These are phyloP conservation scores for Diaporthe sp. DNA, from an alignment of 2,329 filamentous ascomycete species.

Conservation along the genomic window DNA sequence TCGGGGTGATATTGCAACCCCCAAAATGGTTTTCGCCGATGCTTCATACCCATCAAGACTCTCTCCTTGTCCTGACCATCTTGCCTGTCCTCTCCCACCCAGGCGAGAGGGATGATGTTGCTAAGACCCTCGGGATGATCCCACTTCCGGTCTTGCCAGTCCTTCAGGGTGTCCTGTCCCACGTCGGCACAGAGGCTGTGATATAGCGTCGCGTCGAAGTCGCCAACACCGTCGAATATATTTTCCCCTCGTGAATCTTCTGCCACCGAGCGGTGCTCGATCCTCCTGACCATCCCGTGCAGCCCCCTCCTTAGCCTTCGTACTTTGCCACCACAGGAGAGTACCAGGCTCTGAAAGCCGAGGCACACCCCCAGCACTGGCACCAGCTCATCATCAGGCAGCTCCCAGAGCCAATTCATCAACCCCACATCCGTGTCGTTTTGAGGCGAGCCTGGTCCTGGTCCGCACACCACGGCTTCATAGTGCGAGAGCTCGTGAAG, in stretches of 20 bases:
- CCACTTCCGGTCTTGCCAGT: conserved; percentile 60
- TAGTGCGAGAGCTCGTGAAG: conserved; percentile 71
- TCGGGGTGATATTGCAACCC: conserved; percentile 94
- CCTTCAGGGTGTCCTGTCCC: conserved; percentile 59
- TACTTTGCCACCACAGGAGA: conserved; percentile 77
- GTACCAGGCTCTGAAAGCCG: conserved; percentile 86
- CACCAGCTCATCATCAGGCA: conserved; percentile 70
- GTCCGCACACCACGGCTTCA: conserved; percentile 90
- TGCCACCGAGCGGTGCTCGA: conserved; percentile 65
- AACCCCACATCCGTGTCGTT: conserved; percentile 84
- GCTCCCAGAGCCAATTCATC: conserved; percentile 81
- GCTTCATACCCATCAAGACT: conserved; percentile 83
- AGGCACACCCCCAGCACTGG: conserved; percentile 92
- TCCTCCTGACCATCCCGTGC: conserved; percentile 83
- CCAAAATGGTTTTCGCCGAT: conserved; percentile 81
- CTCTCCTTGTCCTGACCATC: conserved; percentile 56
- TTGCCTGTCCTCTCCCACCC: conserved; percentile 65
- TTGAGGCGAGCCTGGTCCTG: conserved; percentile 87
- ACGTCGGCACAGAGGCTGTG: conserved; percentile 74
- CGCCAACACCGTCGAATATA: conserved; percentile 74
- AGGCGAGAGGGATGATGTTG: conserved; percentile 72
- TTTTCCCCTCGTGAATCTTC: conserved; percentile 54
- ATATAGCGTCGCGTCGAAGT: conserved; percentile 82
- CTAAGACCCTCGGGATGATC: conserved; percentile 50
- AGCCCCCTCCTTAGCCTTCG: conserved; percentile 78